Percentiles rank a stretch among this genome's conserved stretches.
Conservation (phyloP, 305 asterid species). For the Coffea humblotiana region DNA sequence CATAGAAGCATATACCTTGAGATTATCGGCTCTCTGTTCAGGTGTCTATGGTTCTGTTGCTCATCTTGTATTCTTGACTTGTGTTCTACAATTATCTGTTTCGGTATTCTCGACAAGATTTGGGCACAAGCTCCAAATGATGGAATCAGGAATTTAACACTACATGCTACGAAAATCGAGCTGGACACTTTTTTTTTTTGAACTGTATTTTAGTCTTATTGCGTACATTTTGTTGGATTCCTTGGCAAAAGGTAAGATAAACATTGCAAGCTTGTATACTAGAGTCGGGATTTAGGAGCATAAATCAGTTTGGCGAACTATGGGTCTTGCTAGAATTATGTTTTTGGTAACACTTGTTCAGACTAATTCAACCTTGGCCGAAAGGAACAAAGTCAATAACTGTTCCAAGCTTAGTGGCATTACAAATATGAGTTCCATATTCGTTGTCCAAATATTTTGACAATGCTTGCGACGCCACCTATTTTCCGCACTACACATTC, state of each 20-base stretch:
- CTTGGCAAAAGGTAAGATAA: neutral
- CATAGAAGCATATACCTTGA: neutral
- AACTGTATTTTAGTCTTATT: neutral
- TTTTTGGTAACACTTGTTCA: neutral
- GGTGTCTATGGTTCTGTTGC: neutral
- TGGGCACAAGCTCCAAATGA: constrained; percentile 8
- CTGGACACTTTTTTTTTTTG: neutral
- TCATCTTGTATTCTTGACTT: neutral
- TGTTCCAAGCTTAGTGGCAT: neutral
- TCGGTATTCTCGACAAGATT: neutral
- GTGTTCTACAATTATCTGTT: neutral
- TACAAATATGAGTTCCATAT: neutral
- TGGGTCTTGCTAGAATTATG: neutral
- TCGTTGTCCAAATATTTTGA: neutral
- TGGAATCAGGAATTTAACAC: neutral
- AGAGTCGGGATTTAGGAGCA: neutral
- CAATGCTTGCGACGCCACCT: neutral
- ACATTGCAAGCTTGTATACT: neutral
- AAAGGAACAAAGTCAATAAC: neutral
- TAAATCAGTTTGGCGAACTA: neutral
- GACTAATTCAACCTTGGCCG: neutral
- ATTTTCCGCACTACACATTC: neutral
- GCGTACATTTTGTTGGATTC: neutral
- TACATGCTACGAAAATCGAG: neutral
- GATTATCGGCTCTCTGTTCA: neutral